Conservation (phyloP, 1,139 yeast species). For the Meyerozyma smithsonii region DNA sequence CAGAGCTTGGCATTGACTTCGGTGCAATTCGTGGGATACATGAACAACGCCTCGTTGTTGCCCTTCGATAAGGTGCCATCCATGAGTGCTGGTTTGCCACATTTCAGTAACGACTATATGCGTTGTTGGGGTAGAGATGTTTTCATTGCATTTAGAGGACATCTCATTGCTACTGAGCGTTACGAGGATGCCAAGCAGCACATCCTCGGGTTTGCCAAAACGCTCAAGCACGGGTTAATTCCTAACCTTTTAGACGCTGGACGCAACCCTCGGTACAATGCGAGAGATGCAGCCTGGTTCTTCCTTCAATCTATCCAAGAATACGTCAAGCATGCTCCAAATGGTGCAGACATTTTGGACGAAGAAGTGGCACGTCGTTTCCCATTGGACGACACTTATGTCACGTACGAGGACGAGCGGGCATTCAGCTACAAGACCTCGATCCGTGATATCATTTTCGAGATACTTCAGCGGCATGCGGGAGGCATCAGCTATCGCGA, state of each 20-base stretch:
- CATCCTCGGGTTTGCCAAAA: slow-evolving; percentile 82
- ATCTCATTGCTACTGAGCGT: slow-evolving; percentile 72
- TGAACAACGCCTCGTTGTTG: slow-evolving; percentile 69
- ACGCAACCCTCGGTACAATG: slow-evolving; percentile 88
- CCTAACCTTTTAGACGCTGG: slow-evolving; percentile 94
- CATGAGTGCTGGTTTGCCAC: slow-evolving; percentile 96
- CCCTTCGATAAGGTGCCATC: slow-evolving; percentile 65
- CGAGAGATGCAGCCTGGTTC: slow-evolving; percentile 97
- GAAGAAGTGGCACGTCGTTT: slow-evolving; percentile 78
- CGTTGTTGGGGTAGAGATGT: slow-evolving; percentile 99
- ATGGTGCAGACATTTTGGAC: slow-evolving; percentile 61
- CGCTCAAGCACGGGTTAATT: slow-evolving; percentile 90
- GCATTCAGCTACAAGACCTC: slow-evolving; percentile 74
- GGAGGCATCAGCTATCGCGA: slow-evolving; percentile 83
- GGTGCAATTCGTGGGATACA: slow-evolving; percentile 77
- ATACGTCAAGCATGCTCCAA: slow-evolving; percentile 63
- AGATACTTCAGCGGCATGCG: slow-evolving; percentile 82
- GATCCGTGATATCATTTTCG: slow-evolving; percentile 74
- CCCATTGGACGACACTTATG: slow-evolving; percentile 81
- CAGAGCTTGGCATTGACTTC: slow-evolving; percentile 80
- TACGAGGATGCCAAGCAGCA: slow-evolving; percentile 76
- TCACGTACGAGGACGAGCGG: slow-evolving; percentile 60
- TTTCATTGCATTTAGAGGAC: slow-evolving; percentile 80
- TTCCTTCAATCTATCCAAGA: slow-evolving; percentile 85
- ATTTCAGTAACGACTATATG: slow-evolving; percentile 86